Conservation (phyloP, 345 rosid genomes). For the Isatis tinctoria region DNA sequence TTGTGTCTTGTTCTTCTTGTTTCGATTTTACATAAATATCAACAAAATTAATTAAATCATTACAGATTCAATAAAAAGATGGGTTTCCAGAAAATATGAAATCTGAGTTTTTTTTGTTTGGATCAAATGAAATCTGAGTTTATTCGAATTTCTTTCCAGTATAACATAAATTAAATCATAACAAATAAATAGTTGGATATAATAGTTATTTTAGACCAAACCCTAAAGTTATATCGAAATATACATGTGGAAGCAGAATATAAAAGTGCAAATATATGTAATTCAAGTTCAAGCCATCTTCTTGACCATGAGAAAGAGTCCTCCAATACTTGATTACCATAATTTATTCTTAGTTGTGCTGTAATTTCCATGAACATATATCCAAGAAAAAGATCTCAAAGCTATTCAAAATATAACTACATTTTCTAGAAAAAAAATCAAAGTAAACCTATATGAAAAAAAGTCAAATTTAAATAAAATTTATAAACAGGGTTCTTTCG, state of each 20-base stretch:
- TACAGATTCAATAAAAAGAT: too few relatives aligned
- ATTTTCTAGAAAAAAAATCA: not conserved
- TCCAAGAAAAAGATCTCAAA: not conserved
- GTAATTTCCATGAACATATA: not conserved
- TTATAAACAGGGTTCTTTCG: not conserved
- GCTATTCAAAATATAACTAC: not conserved
- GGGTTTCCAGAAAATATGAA: too few relatives aligned
- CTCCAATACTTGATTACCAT: not conserved
- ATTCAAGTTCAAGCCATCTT: not conserved
- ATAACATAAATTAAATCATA: not conserved
- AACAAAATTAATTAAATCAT: too few relatives aligned
- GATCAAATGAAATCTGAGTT: not conserved
- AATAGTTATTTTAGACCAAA: not conserved
- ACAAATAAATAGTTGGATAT: not conserved
- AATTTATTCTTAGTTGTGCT: not conserved
- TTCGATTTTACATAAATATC: too few relatives aligned
- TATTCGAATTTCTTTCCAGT: not conserved
- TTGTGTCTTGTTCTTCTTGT: too few relatives aligned
- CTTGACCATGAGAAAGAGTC: not conserved
- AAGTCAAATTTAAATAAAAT: not conserved
- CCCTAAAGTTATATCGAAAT: not conserved
- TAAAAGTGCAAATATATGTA: not conserved
- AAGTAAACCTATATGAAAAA: not conserved
- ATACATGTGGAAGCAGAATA: not conserved
- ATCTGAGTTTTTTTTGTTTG: too few relatives aligned